phyloP scores from a whole-genome alignment of 306 rosid genomes.

The Prunus salicina region DNA sequence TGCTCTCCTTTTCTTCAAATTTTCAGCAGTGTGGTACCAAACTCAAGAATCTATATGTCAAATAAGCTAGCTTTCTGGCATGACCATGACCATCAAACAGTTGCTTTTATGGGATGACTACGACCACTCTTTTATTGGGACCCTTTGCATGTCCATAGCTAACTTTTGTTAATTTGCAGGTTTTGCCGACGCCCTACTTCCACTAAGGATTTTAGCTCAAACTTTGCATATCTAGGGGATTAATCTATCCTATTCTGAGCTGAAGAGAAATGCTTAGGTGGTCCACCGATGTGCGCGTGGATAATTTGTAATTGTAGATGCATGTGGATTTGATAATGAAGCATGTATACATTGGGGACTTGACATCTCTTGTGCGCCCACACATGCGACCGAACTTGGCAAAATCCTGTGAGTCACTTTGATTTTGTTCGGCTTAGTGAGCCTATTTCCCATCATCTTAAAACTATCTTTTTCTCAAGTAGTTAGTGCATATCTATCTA shows the following conservation, averaged over 20 bases:
- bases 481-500: background rate
- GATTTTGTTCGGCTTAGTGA: background rate
- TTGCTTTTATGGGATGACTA: conserved; percentile 7
- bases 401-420: background rate
- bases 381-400: too few relatives aligned
- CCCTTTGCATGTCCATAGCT: background rate
- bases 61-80: background rate
- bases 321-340: too few relatives aligned
- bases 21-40: conserved; percentile 6
- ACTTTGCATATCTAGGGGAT: background rate
- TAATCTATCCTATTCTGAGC: too few relatives aligned
- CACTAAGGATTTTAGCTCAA: background rate
- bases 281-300: too few relatives aligned
- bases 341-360: too few relatives aligned
- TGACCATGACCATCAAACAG: background rate
- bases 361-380: too few relatives aligned
- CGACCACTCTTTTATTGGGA: conserved; percentile 31
- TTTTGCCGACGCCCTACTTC: background rate
- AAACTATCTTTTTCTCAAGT: background rate
- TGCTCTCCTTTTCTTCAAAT: conserved; percentile 17
- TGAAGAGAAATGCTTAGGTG: too few relatives aligned
- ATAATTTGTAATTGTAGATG: too few relatives aligned
- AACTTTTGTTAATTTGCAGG: conserved; percentile 18
- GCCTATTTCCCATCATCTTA: background rate
- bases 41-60: conserved; percentile 20